Conservation (phyloP, 768 basidiomycete species). For the Phaffia tasmanica region DNA sequence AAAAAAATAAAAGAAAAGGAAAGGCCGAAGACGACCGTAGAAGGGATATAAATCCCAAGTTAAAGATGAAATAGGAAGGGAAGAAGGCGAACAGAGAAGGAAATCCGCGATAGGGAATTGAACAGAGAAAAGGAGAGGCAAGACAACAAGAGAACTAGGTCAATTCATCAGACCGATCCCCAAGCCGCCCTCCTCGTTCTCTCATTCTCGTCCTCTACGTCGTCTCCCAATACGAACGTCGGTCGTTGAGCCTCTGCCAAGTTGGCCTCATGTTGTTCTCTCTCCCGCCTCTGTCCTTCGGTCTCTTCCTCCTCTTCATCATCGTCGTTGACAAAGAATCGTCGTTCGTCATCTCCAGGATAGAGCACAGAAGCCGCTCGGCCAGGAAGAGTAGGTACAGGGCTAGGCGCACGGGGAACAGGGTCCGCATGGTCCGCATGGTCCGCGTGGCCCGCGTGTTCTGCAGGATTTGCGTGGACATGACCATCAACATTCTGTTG, state of each 20-base stretch:
- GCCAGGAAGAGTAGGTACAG: constrained; percentile 36
- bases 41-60: too few species aligned
- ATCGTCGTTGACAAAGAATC: constrained; percentile 13
- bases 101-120: background rate
- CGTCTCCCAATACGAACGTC: constrained; percentile 26
- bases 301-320: constrained; percentile 29
- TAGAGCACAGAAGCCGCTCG: constrained; percentile 38
- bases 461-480: constrained; percentile 21
- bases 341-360: constrained; percentile 31
- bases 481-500: background rate
- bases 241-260: constrained; percentile 7
- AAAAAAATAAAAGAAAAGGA: too few species aligned
- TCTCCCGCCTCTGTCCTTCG: constrained; percentile 1
- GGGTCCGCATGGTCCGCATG: constrained; percentile 26
- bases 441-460: constrained; percentile 24
- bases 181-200: background rate
- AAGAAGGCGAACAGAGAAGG: background rate
- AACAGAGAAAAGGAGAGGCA: background rate
- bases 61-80: too few species aligned
- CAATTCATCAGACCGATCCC: constrained; percentile 1
- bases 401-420: constrained; percentile 26
- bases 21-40: too few species aligned
- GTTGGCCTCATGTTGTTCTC: constrained; percentile 9
- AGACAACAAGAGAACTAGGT: background rate
- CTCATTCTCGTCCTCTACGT: constrained; percentile 2